Evolutionary conservation across 805 yeast species (phyloP), one percentile per base, ranked within the genome.

Genomic region (Candida gorgasii): DNA sequence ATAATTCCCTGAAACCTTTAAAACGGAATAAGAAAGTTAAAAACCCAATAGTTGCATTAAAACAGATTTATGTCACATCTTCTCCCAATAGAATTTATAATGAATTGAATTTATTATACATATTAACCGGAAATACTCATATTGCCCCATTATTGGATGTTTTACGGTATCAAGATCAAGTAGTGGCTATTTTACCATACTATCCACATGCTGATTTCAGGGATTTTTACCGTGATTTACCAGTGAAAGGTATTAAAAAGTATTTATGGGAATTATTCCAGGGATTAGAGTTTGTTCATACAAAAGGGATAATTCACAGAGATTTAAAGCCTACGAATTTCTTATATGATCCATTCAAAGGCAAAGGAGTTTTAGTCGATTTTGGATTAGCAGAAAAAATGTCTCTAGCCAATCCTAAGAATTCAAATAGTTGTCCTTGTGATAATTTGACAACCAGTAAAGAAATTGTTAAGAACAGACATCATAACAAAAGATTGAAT

Each of bases 71-170:
- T 61, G 98, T 90, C 15, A 93, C 99, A 0, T 87, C 97, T 1
- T 89, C 97, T 6, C 97, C 98, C 0, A 83, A 80, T 48, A 76
- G 99, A 62, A 92, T 93, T 33, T 81, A 79, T 53, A 90, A 90
- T 60, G 99, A 93, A 62, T 75, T 93, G 49, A 84, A 84, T 49
- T 67, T 93, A 36, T 72, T 93, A 23, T 84, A 85, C 57, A 76
- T 75, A 47, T 62, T 88, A 39, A 73, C 83, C 6, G 87, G 87
- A 0, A 80, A 84, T 48, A 71, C 78, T 0, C 79, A 83, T 48
- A 89, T 93, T 22, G 96, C 96, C 1, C 96, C 97, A 1, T 67
- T 93, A 40, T 75, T 92, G 34, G 97, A 95, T 53, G 96, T 96
- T 0, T 62, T 89, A 42, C 73, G 99, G 47, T 76, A 77, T 55